Percentiles rank a stretch among this genome's conserved stretches.
Evolutionary conservation across 345 rosid species (phyloP).

Genomic region (Raphanus raphanistrum): DNA sequence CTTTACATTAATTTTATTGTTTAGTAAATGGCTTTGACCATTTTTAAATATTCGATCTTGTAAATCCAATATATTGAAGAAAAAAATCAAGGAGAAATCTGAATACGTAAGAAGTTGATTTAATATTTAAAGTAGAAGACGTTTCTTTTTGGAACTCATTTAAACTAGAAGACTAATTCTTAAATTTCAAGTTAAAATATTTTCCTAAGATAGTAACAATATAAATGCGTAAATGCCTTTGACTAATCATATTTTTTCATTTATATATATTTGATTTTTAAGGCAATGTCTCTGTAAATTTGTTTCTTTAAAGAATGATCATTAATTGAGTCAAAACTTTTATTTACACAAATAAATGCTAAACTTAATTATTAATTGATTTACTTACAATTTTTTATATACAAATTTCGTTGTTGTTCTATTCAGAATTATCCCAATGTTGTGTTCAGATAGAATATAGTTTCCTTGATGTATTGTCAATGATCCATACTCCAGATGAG

Average conservation of each 20-base stretch:
- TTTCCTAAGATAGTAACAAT: neutral
- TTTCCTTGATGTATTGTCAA: neutral
- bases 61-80: constrained; percentile 1
- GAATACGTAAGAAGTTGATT: neutral
- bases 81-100: neutral
- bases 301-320: neutral
- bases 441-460: neutral
- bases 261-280: neutral
- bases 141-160: too few relatives aligned
- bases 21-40: neutral
- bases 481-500: neutral
- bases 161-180: neutral
- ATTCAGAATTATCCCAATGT: neutral
- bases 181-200: neutral
- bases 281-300: neutral
- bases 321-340: neutral
- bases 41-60: neutral
- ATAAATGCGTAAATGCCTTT: constrained; percentile 1
- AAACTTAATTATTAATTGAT: neutral
- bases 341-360: neutral
- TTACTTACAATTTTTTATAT: too few relatives aligned
- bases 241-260: neutral
- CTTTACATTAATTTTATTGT: neutral
- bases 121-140: neutral
- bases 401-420: neutral